phyloP scores from a whole-genome alignment of 306 rosid genomes.

The Elaeagnus macrophylla region DNA sequence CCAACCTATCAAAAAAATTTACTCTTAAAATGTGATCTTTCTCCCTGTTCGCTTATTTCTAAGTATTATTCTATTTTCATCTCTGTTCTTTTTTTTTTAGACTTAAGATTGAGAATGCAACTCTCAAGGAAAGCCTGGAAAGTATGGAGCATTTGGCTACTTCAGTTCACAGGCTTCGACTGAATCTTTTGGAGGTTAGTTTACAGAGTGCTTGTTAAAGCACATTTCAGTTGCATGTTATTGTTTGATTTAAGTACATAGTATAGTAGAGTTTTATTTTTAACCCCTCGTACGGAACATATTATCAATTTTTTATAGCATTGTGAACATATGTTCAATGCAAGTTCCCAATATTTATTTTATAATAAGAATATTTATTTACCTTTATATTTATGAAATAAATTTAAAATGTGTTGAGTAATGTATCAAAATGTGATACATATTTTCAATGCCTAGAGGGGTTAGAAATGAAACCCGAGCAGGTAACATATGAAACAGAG shows the following conservation, averaged over 20 bases:
- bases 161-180: constrained; percentile 70
- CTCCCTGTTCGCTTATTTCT: background rate
- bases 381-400: too few species aligned
- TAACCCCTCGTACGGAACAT: background rate
- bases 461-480: too few species aligned
- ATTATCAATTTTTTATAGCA: too few species aligned
- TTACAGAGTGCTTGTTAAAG: background rate
- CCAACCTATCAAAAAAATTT: constrained; percentile 9
- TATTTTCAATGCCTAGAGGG: too few species aligned
- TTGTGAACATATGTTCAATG: too few species aligned
- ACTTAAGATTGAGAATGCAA: constrained; percentile 79
- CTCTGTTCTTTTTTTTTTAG: constrained; percentile 25
- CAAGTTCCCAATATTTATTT: too few species aligned
- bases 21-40: constrained; percentile 8
- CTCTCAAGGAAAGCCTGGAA: constrained; percentile 79
- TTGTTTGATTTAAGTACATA: background rate
- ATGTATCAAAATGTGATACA: too few species aligned
- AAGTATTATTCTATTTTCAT: constrained; percentile 9
- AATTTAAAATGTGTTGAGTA: too few species aligned
- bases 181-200: constrained; percentile 61
- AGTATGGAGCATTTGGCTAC: constrained; percentile 64
- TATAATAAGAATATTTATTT: too few species aligned
- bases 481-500: too few species aligned
- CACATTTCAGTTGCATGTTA: background rate
- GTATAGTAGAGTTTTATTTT: too few species aligned